Conservation (phyloP, 176 grass and related monocot genomes). For the Tillandsia leiboldiana region DNA sequence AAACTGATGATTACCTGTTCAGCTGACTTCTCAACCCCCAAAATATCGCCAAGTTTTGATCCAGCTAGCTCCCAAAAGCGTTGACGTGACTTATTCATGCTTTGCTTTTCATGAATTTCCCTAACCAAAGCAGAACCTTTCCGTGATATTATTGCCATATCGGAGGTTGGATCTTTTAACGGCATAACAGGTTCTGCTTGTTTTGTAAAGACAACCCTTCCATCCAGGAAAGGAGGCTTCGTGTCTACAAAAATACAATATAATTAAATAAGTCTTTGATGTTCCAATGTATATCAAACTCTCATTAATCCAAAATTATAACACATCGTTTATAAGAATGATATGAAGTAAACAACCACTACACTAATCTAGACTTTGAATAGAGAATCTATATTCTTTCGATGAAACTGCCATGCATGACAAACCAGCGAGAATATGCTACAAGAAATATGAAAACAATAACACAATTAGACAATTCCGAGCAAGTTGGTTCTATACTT, state of each 20-base stretch:
- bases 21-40: slow-evolving; percentile 89
- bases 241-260: slow-evolving; percentile 45
- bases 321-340: background rate
- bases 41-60: slow-evolving; percentile 96
- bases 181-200: slow-evolving; percentile 98
- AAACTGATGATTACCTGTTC: slow-evolving; percentile 51
- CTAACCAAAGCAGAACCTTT: slow-evolving; percentile 90
- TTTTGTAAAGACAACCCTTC: slow-evolving; percentile 89
- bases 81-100: slow-evolving; percentile 90
- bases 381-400: background rate
- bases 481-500: too few species aligned
- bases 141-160: slow-evolving; percentile 95
- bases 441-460: background rate
- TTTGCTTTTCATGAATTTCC: slow-evolving; percentile 97
- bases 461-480: too few species aligned
- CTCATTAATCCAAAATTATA: background rate
- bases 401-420: background rate
- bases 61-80: slow-evolving; percentile 98
- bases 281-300: background rate
- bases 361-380: background rate
- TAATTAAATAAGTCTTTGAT: background rate
- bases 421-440: background rate
- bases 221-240: slow-evolving; percentile 93
- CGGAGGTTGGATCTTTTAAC: slow-evolving; percentile 90
- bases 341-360: background rate